Evolutionary conservation across 768 basidiomycete genomes (phyloP).

Genomic region (Pholiota microspora): DNA sequence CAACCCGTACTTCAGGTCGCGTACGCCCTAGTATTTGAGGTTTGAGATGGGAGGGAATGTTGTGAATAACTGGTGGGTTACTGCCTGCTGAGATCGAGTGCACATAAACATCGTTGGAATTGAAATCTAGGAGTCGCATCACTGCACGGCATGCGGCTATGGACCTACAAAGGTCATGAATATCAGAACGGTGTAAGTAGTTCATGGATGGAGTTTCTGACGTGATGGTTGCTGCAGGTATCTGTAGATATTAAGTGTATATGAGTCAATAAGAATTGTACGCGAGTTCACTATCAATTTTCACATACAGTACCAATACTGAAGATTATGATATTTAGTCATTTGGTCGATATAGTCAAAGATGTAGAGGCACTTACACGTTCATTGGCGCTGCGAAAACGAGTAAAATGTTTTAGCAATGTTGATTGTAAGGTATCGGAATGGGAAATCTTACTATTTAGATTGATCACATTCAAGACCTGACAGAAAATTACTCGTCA

Average conservation of each 20-base stretch:
- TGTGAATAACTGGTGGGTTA: conserved; percentile 27
- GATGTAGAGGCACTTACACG: conserved; percentile 40
- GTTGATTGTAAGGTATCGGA: conserved; percentile 1
- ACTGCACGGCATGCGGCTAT: conserved; percentile 71
- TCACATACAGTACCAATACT: conserved; percentile 54
- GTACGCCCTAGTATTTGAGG: conserved; percentile 26
- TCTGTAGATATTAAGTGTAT: conserved; percentile 29
- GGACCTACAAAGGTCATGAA: conserved; percentile 30
- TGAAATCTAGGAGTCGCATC: conserved; percentile 61
- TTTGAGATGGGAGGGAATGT: conserved; percentile 24
- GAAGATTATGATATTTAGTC: neutral
- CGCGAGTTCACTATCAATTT: neutral
- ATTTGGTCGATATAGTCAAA: conserved; percentile 1
- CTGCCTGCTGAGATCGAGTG: conserved; percentile 40
- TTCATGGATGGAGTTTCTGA: too few species aligned
- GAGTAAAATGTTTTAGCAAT: neutral
- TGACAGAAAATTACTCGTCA: neutral
- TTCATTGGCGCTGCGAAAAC: conserved; percentile 52
- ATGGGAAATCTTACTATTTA: conserved; percentile 46
- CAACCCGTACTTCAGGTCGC: conserved; percentile 52
- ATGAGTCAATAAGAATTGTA: neutral
- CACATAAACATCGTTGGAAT: conserved; percentile 40
- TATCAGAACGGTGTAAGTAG: neutral
- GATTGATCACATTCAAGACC: conserved; percentile 57
- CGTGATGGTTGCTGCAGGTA: conserved; percentile 69